A percentile compares a stretch with the other conserved stretches of the same genome.
Conservation (phyloP, 2,329 filamentous ascomycete genomes). For the Stagonosporopsis chrysanthemi region DNA sequence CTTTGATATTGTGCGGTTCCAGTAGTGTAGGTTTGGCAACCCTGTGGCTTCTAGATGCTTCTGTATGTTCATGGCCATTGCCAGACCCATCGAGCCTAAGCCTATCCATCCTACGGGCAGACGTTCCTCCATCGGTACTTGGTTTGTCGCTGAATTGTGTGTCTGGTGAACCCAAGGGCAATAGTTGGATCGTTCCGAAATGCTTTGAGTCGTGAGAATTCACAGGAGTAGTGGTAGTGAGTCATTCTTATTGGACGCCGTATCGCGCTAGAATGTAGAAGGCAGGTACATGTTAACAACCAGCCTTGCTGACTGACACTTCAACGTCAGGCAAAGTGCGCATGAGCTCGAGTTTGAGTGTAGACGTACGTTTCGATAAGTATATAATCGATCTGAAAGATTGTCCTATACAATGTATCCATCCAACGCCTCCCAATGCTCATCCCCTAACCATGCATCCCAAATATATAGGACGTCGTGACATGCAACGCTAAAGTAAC, state of each 20-base stretch:
- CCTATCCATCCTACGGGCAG: conserved; percentile 43
- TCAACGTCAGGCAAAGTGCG: not conserved
- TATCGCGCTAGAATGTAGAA: conserved; percentile 12
- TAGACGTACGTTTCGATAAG: not conserved
- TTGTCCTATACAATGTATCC: not conserved
- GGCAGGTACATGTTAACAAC: conserved; percentile 6
- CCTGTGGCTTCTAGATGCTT: conserved; percentile 44
- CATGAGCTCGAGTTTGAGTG: not conserved
- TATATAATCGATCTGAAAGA: not conserved
- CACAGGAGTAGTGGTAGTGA: conserved; percentile 10
- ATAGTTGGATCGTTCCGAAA: not conserved
- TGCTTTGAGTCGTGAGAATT: not conserved
- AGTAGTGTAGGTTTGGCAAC: conserved; percentile 48
- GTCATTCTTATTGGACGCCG: conserved; percentile 13
- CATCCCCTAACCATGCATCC: not conserved
- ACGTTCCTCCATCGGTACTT: not conserved
- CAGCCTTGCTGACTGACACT: not conserved
- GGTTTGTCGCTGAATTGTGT: not conserved
- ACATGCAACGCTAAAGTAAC: conserved; percentile 21
- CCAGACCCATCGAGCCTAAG: conserved; percentile 61
- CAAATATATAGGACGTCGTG: not conserved
- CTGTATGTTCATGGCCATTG: conserved; percentile 61
- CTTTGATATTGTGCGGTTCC: conserved; percentile 59
- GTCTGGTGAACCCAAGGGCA: not conserved
- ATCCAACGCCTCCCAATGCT: conserved; percentile 16